Base-by-base conservation (phyloP, 2,329 filamentous ascomycete species). In the Ceratocystis cacaofunesta region DNA sequence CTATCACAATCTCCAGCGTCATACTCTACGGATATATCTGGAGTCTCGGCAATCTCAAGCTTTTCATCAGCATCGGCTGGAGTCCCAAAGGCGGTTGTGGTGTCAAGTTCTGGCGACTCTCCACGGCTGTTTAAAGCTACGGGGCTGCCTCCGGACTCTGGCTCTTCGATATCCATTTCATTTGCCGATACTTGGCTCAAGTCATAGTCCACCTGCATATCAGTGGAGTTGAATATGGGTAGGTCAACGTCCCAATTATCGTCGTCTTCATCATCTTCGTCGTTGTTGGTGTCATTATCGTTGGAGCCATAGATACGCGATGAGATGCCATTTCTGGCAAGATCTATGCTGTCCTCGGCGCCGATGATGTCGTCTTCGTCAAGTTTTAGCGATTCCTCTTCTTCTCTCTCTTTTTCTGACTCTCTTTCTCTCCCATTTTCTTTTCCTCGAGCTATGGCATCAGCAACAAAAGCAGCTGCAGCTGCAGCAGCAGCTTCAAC, bases 181-280 rank as follows among this genome's bases (percentile, higher is more conserved):
- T 48, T 19, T 10, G 28, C 60, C 28, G 50, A 25, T n/a, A 62
- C 52, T 25, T 67, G 66, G 32, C 63, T 65, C 5, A 63, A 17
- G 46, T 67, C 60, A 12, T 43, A n/a, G 30, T 46, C 43, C 19
- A 55, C 22, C 19, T 67, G 57, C n/a, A 65, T 30, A 19, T 67
- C 57, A 7, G 63, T 67, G 3, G 66, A 67, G 30, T 65, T 63
- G 43, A 67, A 67, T 19, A 67, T 52, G 10, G 63, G 66, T 8
- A 67, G 8, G 46, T 65, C 66, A 30, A 67, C 30, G 22, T 67
- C 63, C 66, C 66, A 65, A 44, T 65, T 60, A 12, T 64, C 48
- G 28, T 66, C 65, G 1, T 65, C 65, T 22, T 65, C 66, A 1
- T 65, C 66, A n/a, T 65, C 46, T 4, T 61, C 44, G n/a, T 50